Evolutionary conservation across 78 protist species (phyloP), one percentile per base, ranked within the genome.

Genomic region (Dictyostelium purpureum): DNA sequence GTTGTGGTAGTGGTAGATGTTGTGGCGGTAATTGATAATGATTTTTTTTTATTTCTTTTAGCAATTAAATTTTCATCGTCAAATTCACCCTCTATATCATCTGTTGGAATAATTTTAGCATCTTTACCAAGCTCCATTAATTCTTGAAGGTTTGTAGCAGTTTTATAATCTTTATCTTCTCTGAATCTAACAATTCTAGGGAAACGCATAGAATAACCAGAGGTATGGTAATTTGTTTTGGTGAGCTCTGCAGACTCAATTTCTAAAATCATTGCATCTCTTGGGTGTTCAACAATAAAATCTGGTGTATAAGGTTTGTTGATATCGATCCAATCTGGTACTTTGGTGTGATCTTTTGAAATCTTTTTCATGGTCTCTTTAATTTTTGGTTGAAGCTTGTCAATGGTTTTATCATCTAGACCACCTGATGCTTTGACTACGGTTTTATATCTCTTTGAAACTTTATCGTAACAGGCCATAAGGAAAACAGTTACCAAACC

Each of bases 191-290:
- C 7, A 1, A 96, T 49, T 35, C 98, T 73, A 9, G 98, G 98
- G 69, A 96, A 97, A 16, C 97, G 57, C 87, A 94, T 71, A 21
- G 96, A 91, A 26, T 88, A 67, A 31, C 96, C 97, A 52, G 96
- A 73, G 0, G 96, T 47, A 57, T 95, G 96, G 42, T 70, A 59
- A 6, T 70, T 47, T 54, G 89, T 77, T 42, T 43, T 19, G 0
- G 96, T 70, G 83, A 96, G 76, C 52, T 96, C 98, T 21, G 97
- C 96, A 0, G 95, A 90, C 6, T 63, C 79, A 9, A 96, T 37
- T 75, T 96, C 98, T 88, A 95, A 90, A 0, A 96, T 77, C 45
- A 87, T 92, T 9, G 96, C 85, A n/a, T 73, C n/a, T 26, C 75
- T 75, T 16, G 93, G 95, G 69, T 96, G 91, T 16, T 37, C 54